Conservation (phyloP, 2,329 filamentous ascomycete genomes). For the Colletotrichum plurivorum region DNA sequence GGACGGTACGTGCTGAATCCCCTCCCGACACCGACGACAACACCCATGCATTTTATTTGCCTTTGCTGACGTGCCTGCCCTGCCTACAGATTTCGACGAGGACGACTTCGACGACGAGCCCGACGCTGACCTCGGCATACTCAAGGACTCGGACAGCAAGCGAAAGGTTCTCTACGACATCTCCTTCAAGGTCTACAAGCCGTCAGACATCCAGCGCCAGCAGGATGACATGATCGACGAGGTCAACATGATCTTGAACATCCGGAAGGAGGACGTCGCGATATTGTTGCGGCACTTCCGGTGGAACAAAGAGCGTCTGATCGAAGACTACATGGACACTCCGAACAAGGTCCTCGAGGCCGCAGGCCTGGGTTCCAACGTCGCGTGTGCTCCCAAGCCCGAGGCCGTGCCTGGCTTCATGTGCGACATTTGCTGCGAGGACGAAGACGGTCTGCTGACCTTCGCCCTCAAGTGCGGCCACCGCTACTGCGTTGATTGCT, state of each 20-base stretch:
- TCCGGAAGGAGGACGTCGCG: slow-evolving; percentile 89
- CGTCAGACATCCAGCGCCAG: slow-evolving; percentile 84
- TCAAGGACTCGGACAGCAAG: slow-evolving; percentile 78
- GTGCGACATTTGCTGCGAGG: slow-evolving; percentile 98
- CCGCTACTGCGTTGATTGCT: slow-evolving; percentile 93
- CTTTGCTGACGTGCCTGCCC: slow-evolving; percentile 21
- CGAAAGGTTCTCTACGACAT: slow-evolving; percentile 85
- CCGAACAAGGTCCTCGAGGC: slow-evolving; percentile 84
- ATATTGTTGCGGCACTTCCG: slow-evolving; percentile 90
- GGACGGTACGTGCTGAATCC: slow-evolving; percentile 60
- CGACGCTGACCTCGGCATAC: slow-evolving; percentile 67
- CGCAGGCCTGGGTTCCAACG: slow-evolving; percentile 81
- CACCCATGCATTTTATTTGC: slow-evolving; percentile 37
- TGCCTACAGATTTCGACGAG: slow-evolving; percentile 66
- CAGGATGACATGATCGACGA: slow-evolving; percentile 91
- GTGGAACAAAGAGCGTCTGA: slow-evolving; percentile 96
- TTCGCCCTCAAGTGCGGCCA: slow-evolving; percentile 98
- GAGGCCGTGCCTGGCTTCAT: slow-evolving; percentile 82
- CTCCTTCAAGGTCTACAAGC: slow-evolving; percentile 85
- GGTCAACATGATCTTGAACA: slow-evolving; percentile 90
- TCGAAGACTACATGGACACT: slow-evolving; percentile 96
- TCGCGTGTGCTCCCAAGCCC: slow-evolving; percentile 75
- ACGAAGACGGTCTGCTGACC: slow-evolving; percentile 80
- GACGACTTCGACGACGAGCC: slow-evolving; percentile 71
- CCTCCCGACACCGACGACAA: slow-evolving; percentile 8